Percentiles rank a stretch among this genome's conserved stretches.
Evolutionary conservation across 2,329 filamentous ascomycete genomes (phyloP).

Genomic region (Keithomyces neogunnii): DNA sequence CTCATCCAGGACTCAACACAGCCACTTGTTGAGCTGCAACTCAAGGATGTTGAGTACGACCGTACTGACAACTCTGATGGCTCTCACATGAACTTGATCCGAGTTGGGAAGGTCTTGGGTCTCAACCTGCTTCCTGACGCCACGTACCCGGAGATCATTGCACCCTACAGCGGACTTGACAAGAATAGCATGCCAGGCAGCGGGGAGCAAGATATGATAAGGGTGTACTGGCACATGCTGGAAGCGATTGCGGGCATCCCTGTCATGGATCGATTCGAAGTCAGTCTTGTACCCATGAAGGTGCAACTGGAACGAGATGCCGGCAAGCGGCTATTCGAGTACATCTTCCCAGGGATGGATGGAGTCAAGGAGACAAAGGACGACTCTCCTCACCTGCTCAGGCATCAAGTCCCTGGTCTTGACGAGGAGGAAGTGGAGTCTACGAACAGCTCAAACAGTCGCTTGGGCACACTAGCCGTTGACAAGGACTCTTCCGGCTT

Average conservation of each 20-base stretch:
- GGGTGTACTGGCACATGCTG: conserved; percentile 95
- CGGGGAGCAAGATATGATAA: conserved; percentile 68
- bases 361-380: conserved; percentile 44
- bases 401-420: conserved; percentile 24
- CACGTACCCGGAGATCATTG: conserved; percentile 92
- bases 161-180: conserved; percentile 70
- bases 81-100: conserved; percentile 87
- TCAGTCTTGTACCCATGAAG: conserved; percentile 86
- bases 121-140: conserved; percentile 86
- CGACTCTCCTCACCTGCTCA: conserved; percentile 52
- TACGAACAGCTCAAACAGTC: conserved; percentile 28
- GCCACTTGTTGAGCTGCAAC: conserved; percentile 84
- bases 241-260: conserved; percentile 97
- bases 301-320: conserved; percentile 90
- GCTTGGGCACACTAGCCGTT: conserved; percentile 25
- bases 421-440: conserved; percentile 43
- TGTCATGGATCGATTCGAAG: conserved; percentile 94
- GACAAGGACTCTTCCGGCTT: conserved; percentile 42
- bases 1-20: conserved; percentile 80
- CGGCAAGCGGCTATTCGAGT: conserved; percentile 89
- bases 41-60: conserved; percentile 86
- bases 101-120: conserved; percentile 80
- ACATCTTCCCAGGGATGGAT: conserved; percentile 85
- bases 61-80: conserved; percentile 95
- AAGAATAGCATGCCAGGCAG: conserved; percentile 29